Base-by-base conservation (phyloP, 73 alveolate genomes). In the Paramecium caudatum region DNA sequence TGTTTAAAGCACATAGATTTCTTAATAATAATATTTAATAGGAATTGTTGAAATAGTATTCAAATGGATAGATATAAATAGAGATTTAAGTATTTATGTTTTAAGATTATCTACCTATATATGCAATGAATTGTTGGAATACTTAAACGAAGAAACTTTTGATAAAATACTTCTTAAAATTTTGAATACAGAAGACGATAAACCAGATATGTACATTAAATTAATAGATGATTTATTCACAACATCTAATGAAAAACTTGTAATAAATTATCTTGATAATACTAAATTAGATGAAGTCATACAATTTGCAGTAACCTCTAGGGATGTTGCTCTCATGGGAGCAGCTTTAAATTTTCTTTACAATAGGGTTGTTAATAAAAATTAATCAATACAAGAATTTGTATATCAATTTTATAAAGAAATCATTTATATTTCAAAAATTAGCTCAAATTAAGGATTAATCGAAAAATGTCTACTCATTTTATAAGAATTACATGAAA, bases 291-390 rank as follows among this genome's bases (percentile, higher is more conserved):
- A 55, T 55, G 13, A 5, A 55, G 80, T 55, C 8, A 27, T 55
- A 5, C 23, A 55, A 27, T 23, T 10, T 55, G 80, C 80, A 9
- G 13, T 55, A 9, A 5, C 80, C 12, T 55, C 23, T 12, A 43
- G 30, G 13, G 80, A 55, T 55, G 30, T 19, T 55, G 23, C 23
- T 55, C 30, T 43, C 12, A 27, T 37, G 23, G 10, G 30, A 27
- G 80, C 80, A 10, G 80, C 45, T 2, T 55, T 55, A 21, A 43
- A 55, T 10, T 55, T 55, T 23, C 23, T 55, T 55, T 55, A 55
- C 30, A 37, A 55, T 21, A 27, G 23, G 46, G 80, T 23, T 19
- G n/a, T 55, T 55, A 55, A 55, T 9, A 55, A 55, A 16, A 55
- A 55, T 21, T 37, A 55, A 55, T 27, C 80, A 10, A 16, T 23